These are phyloP conservation scores for Vaccinium darrowii DNA, from an alignment of 148 eudicot genomes.

Conservation along the genomic window DNA sequence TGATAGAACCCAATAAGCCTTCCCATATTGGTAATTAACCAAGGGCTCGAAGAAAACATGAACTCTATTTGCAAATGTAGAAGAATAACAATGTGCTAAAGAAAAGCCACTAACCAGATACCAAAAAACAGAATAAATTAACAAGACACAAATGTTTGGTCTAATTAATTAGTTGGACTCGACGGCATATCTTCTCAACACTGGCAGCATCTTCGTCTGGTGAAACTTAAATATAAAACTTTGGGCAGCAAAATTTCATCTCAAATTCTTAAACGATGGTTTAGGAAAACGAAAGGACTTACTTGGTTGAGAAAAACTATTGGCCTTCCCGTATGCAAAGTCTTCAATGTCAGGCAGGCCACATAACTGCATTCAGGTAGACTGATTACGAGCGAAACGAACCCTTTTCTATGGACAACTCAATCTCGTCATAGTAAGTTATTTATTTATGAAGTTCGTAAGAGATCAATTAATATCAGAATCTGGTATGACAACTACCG, in stretches of 20 bases:
- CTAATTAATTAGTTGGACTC: background rate
- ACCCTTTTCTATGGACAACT: background rate
- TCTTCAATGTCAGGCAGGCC: constrained; percentile 81
- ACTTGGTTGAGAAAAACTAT: constrained; percentile 40
- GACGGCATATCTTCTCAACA: background rate
- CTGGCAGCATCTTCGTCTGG: background rate
- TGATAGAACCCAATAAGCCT: background rate
- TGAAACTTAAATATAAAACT: background rate
- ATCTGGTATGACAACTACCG: background rate
- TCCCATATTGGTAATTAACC: background rate
- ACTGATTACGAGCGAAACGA: background rate
- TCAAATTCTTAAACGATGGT: background rate
- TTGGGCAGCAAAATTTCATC: background rate
- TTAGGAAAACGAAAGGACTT: constrained; percentile 20
- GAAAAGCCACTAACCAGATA: background rate
- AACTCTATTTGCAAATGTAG: background rate
- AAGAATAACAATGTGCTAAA: background rate
- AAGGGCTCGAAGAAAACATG: background rate
- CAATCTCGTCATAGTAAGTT: background rate
- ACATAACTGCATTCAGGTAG: constrained; percentile 30
- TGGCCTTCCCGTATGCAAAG: constrained; percentile 48
- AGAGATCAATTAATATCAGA: background rate
- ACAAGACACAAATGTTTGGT: too few species aligned
- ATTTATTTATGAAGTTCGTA: background rate
- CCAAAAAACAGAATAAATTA: too few species aligned